A percentile compares a stretch with the other conserved stretches of the same genome.
phyloP scores from a whole-genome alignment of 257 asterid species.

The Petunia axillaris region DNA sequence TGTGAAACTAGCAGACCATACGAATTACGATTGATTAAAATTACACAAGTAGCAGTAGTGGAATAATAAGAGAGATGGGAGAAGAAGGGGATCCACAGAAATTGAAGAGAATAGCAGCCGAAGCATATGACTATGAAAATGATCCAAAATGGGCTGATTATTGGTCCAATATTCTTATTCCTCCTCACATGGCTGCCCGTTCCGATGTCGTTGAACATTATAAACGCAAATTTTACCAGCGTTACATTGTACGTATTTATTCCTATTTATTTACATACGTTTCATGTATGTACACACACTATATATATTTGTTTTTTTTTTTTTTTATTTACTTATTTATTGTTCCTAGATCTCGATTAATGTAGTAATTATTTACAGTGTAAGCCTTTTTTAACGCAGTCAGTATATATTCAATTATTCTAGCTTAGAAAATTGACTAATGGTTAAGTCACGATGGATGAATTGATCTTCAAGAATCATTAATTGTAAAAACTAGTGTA shows the following conservation, averaged over 20 bases:
- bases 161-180: constrained; percentile 93
- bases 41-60: neutral
- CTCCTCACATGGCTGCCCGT: constrained; percentile 86
- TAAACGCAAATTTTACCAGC: constrained; percentile 97
- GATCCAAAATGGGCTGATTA: constrained; percentile 91
- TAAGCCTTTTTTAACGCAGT: too few relatives aligned
- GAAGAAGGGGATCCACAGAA: constrained; percentile 79
- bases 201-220: constrained; percentile 79
- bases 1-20: neutral
- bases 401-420: too few relatives aligned
- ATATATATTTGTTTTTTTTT: too few relatives aligned
- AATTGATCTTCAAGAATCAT: too few relatives aligned
- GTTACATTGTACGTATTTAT: constrained; percentile 57
- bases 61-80: constrained; percentile 46
- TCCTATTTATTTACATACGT: neutral
- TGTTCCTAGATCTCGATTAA: too few relatives aligned
- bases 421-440: too few relatives aligned
- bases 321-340: too few relatives aligned
- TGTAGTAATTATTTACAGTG: too few relatives aligned
- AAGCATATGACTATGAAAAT: constrained; percentile 80
- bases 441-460: too few relatives aligned
- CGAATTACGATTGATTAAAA: too few relatives aligned
- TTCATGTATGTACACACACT: too few relatives aligned
- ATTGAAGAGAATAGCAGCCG: constrained; percentile 78
- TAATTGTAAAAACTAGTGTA: too few relatives aligned